Evolutionary conservation across 805 yeast genomes (phyloP), one percentile per base, ranked within the genome.

Genomic region (Spathaspora boniae): DNA sequence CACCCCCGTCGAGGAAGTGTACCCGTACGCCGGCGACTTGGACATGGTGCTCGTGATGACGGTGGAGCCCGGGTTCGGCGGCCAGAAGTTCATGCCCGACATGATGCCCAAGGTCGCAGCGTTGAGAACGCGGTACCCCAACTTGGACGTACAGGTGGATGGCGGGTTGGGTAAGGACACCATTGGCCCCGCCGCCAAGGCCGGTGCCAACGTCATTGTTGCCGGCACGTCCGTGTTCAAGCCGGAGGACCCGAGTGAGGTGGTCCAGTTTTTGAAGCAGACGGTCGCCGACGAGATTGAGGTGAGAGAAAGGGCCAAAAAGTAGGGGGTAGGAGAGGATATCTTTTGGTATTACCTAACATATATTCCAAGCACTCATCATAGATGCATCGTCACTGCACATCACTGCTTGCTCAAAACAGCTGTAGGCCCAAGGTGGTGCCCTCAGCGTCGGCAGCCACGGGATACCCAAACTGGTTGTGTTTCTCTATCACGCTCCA

Each of bases 31-130:
- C 17, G 82, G 81, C 31, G 67, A 76, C 38, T 70, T 91, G 47
- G 98, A 93, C 59, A 86, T 91, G 96, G 89, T 86, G n/a, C 71
- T 93, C 40, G 82, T 93, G 28, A 93, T 91, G 98, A 93, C 98
- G 2, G 98, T 93, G 23, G 98, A 93, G 65, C 98, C 98, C 9
- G 98, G 98, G 0, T 91, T 93, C 58, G 98, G 98, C 16, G 98
- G 98, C 30, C 98, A 93, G 65, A 84, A 83, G 60, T 93, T 93
- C 70, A 88, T 86, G 96, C 67, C 78, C 14, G 86, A 79, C 40
- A 89, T 91, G 96, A 89, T 93, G 98, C 87, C 94, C 43, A 91
- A 91, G 64, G 98, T 91, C 32, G 82, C 78, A 48, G 70, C 68
- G 20, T 70, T 93, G 49, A 79, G 98, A 61, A 61, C 57, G 25